Evolutionary conservation across 768 basidiomycete species (phyloP), one percentile per base, ranked within the genome.

Genomic region (Terana coerulea): DNA sequence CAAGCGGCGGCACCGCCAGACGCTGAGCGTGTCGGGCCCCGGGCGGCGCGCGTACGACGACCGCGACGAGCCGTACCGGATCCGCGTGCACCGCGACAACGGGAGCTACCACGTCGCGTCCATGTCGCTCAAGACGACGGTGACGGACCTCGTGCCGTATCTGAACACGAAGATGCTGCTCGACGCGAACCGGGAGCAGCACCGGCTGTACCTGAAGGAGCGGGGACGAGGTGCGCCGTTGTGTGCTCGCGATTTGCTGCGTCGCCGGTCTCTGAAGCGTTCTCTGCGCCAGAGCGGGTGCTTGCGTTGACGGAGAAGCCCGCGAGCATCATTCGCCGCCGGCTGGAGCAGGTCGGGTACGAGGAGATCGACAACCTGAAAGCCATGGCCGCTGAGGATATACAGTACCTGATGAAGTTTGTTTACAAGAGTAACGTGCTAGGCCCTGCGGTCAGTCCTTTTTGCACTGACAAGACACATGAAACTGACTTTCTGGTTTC

Each of bases 321-420:
- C 0, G 86, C 92, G 1, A 80, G 82, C 30, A 91, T 97, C 53
- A 87, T 95, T 17, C 79, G 85, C 51, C 77, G 89, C 34, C 78
- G 92, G 31, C 72, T 98, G 55, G 83, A 88, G 58, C 91, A 95
- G 64, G 92, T 93, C 3, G 95, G 95, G 0, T 98, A 93, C 59
- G 83, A 86, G 44, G 77, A 82, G 19, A 76, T 80, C 15, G 95
- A 99, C 64, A 84, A 86, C 34, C 67, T 88, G 6, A 86, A 92
- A 52, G 75, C 85, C 35, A 73, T 97, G 6, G 86, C 84, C 0
- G 79, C 79, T 3, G 88, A 91, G 28, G 88, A 90, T 47, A 72
- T 97, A 54, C 79, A 83, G 5, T 95, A 95, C 63, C 74, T 99
- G 22, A 78, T 92, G 66, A 88, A 86, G 60, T 95, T 98, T 60